phyloP scores from a whole-genome alignment of 768 basidiomycete species.

The Tephrocybe sp. region DNA sequence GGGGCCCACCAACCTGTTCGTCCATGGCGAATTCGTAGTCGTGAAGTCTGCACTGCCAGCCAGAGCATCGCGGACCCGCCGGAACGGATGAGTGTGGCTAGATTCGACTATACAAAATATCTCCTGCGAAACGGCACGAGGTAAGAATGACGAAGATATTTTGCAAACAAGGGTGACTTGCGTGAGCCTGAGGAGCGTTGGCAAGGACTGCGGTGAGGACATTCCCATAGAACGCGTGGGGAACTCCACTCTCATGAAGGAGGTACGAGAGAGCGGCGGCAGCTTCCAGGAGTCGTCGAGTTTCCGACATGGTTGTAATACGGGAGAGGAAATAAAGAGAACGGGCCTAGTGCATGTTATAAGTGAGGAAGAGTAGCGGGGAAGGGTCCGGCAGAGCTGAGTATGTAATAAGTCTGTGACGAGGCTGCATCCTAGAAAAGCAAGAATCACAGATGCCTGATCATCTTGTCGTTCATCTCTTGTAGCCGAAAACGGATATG shows the following conservation, averaged over 20 bases:
- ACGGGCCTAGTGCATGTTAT: slow-evolving; percentile 55
- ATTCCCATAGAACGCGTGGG: slow-evolving; percentile 82
- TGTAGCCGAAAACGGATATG: slow-evolving; percentile 39
- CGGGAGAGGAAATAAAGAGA: slow-evolving; percentile 27
- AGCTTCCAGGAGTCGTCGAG: slow-evolving; percentile 72
- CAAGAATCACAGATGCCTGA: slow-evolving; percentile 45
- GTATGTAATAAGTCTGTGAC: slow-evolving; percentile 54
- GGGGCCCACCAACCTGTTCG: slow-evolving; percentile 57
- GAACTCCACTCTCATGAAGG: slow-evolving; percentile 53
- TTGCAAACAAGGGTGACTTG: slow-evolving; percentile 29
- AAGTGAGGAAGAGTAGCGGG: slow-evolving; percentile 37
- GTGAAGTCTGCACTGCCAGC: slow-evolving; percentile 62
- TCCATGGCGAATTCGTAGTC: slow-evolving; percentile 78
- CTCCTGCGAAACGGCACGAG: slow-evolving; percentile 46
- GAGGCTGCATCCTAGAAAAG: slow-evolving; percentile 41
- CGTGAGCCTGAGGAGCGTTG: slow-evolving; percentile 63
- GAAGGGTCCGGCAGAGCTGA: slow-evolving; percentile 34
- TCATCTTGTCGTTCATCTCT: slow-evolving; percentile 35
- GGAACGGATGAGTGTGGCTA: slow-evolving; percentile 70
- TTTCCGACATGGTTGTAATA: slow-evolving; percentile 57
- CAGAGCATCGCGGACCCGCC: slow-evolving; percentile 75
- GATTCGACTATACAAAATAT: slow-evolving; percentile 83
- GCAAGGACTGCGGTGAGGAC: slow-evolving; percentile 69
- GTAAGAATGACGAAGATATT: slow-evolving; percentile 12
- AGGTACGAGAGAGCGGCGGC: slow-evolving; percentile 70